Percentiles rank a stretch among this genome's conserved stretches.
phyloP scores from a whole-genome alignment of 2,329 filamentous ascomycete species.

The Chrysoporthe deuterocubensis region DNA sequence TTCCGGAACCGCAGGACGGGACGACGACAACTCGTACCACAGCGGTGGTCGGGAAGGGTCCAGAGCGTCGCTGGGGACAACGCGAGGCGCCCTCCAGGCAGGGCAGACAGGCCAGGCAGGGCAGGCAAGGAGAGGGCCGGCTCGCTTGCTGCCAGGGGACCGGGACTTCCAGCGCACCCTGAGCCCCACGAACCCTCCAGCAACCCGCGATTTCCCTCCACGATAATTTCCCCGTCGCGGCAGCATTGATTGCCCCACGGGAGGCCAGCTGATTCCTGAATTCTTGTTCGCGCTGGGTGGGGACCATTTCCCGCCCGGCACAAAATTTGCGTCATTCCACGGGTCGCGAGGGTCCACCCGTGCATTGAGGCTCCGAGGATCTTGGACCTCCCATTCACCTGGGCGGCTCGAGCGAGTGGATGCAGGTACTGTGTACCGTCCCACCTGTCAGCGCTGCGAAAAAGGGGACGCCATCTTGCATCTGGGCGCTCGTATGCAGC shows the following conservation, averaged over 20 bases:
- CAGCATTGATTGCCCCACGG: conserved; percentile 19
- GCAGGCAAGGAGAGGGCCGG: background rate
- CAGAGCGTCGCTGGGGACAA: background rate
- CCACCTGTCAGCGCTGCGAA: background rate
- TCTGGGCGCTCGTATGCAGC: background rate
- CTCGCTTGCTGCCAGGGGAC: no score
- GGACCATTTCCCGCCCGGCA: background rate
- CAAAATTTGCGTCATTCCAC: conserved; percentile 13
- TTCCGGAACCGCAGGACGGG: no score
- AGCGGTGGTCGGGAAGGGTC: background rate
- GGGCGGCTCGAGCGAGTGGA: conserved; percentile 6
- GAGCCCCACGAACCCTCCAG: background rate
- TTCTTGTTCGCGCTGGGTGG: conserved; percentile 1
- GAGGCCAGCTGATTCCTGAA: conserved; percentile 9
- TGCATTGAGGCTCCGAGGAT: conserved; percentile 10
- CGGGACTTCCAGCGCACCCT: background rate
- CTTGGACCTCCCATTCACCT: conserved; percentile 8
- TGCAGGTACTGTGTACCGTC: conserved; percentile 5
- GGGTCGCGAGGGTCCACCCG: conserved; percentile 3
- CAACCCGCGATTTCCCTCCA: conserved; percentile 15
- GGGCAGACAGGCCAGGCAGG: background rate
- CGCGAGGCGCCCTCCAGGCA: background rate
- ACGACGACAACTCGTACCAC: no score
- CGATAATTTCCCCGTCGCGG: conserved; percentile 25
- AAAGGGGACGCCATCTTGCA: background rate